These are phyloP conservation scores for Yamadazyma buinensis DNA, from an alignment of 1,139 yeast species.

Conservation along the genomic window DNA sequence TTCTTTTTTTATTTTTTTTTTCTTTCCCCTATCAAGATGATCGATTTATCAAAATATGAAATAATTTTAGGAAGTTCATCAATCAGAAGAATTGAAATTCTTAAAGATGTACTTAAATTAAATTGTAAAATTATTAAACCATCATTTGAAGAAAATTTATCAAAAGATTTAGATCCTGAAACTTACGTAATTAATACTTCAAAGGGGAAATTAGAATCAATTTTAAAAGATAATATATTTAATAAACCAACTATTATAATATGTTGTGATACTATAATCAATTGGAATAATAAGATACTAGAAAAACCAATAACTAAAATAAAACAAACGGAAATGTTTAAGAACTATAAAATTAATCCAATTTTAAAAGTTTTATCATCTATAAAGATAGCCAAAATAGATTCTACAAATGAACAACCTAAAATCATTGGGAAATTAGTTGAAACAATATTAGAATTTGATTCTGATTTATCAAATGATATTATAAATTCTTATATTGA, in stretches of 20 bases:
- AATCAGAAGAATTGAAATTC: slow-evolving; percentile 70
- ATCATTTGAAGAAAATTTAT: slow-evolving; percentile 69
- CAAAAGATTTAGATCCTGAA: slow-evolving; percentile 49
- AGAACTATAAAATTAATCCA: slow-evolving; percentile 42
- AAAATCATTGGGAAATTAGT: slow-evolving; percentile 10
- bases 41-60: slow-evolving; percentile 4
- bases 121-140: slow-evolving; percentile 48
- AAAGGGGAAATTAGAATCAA: slow-evolving; percentile 45
- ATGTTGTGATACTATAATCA: slow-evolving; percentile 88
- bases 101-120: slow-evolving; percentile 59
- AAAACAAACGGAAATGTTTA: slow-evolving; percentile 42
- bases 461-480: slow-evolving; percentile 42
- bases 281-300: slow-evolving; percentile 53
- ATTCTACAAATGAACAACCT: not conserved
- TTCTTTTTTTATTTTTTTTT: too few relatives aligned
- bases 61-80: slow-evolving; percentile 76
- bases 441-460: slow-evolving; percentile 27
- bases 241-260: slow-evolving; percentile 35
- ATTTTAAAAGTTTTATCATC: slow-evolving; percentile 64
- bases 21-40: too few relatives aligned
- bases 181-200: slow-evolving; percentile 76
- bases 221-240: slow-evolving; percentile 9
- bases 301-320: slow-evolving; percentile 70
- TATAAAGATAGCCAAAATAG: slow-evolving; percentile 48
- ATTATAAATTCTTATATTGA: slow-evolving; percentile 59